These are phyloP conservation scores for Cyclocybe cylindracea DNA, from an alignment of 768 basidiomycete genomes.

Conservation along the genomic window DNA sequence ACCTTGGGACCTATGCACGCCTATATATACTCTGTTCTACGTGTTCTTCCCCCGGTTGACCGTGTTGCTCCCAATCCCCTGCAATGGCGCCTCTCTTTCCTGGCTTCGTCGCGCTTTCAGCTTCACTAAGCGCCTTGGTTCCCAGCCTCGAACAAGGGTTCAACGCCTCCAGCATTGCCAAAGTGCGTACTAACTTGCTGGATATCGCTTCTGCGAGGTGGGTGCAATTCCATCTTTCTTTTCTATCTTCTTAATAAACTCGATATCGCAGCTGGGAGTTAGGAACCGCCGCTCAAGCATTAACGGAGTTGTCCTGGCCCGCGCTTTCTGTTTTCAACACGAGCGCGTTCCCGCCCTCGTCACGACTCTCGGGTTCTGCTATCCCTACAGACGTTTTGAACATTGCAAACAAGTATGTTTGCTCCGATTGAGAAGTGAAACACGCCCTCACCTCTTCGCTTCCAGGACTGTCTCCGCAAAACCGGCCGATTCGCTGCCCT, in stretches of 20 bases:
- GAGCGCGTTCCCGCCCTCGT: slow-evolving; percentile 43
- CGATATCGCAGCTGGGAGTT: slow-evolving; percentile 53
- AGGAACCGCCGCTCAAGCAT: slow-evolving; percentile 57
- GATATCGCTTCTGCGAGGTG: slow-evolving; percentile 30
- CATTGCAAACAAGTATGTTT: slow-evolving; percentile 39
- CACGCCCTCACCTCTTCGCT: not conserved
- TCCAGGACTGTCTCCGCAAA: slow-evolving; percentile 39
- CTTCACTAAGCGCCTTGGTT: not conserved
- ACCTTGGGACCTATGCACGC: too few species aligned
- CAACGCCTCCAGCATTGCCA: slow-evolving; percentile 10
- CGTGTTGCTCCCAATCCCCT: too few species aligned
- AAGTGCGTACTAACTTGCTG: slow-evolving; percentile 22
- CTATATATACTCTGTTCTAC: too few species aligned
- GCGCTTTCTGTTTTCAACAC: slow-evolving; percentile 48
- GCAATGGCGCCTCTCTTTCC: not conserved
- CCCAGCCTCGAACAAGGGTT: slow-evolving; percentile 11
- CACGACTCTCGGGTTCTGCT: slow-evolving; percentile 22
- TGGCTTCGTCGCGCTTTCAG: slow-evolving; percentile 1
- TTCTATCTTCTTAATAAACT: not conserved
- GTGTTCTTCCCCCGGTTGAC: too few species aligned
- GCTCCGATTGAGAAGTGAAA: not conserved
- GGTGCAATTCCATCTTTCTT: not conserved
- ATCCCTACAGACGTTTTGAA: slow-evolving; percentile 41
- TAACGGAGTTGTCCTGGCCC: slow-evolving; percentile 54
- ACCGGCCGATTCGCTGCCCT: slow-evolving; percentile 34